Conservation (phyloP, 2,329 filamentous ascomycete species). For the Parafenestella ontariensis region DNA sequence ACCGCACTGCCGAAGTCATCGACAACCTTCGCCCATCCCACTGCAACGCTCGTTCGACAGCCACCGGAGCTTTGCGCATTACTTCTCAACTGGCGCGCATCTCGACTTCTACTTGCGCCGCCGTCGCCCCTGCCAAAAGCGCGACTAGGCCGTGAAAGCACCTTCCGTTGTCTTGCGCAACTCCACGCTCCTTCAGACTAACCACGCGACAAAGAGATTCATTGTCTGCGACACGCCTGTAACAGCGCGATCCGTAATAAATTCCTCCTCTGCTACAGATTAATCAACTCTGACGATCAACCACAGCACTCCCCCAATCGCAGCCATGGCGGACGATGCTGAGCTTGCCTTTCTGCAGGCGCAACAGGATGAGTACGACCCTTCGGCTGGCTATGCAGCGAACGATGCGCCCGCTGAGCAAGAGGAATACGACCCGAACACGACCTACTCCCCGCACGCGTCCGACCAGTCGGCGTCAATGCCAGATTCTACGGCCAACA, state of each 20-base stretch:
- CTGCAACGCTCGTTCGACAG: slow-evolving; percentile 15
- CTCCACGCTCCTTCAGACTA: slow-evolving; percentile 15
- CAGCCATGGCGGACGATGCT: slow-evolving; percentile 59
- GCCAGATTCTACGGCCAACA: slow-evolving; percentile 38
- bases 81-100: slow-evolving; percentile 15
- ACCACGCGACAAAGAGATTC: slow-evolving; percentile 34
- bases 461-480: slow-evolving; percentile 38
- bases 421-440: slow-evolving; percentile 51
- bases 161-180: slow-evolving; percentile 11
- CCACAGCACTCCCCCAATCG: slow-evolving; percentile 7
- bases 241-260: slow-evolving; percentile 17
- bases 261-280: slow-evolving; percentile 10
- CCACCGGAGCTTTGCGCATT: slow-evolving; percentile 22
- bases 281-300: slow-evolving; percentile 17
- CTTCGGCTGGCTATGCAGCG: slow-evolving; percentile 48
- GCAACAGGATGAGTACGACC: slow-evolving; percentile 53
- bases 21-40: slow-evolving; percentile 11
- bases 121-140: neutral
- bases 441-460: slow-evolving; percentile 29
- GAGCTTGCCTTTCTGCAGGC: slow-evolving; percentile 62
- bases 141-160: slow-evolving; percentile 4
- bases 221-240: slow-evolving; percentile 22
- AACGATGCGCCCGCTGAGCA: slow-evolving; percentile 54
- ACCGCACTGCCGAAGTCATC: slow-evolving; percentile 11
- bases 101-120: neutral